Evolutionary conservation across 805 yeast genomes (phyloP).

Genomic region (Yamadazyma scolyti): DNA sequence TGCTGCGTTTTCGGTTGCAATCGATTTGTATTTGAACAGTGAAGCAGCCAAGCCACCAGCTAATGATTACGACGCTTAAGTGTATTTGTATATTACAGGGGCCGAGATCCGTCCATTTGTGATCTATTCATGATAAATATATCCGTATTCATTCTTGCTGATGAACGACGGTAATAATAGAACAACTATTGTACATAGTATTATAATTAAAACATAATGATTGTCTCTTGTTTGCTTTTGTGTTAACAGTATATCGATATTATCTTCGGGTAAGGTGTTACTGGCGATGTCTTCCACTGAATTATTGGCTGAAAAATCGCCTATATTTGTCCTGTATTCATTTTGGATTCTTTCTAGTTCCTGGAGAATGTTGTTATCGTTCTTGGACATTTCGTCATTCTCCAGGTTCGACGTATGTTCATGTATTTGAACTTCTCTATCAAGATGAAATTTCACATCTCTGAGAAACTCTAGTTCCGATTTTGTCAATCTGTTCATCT

Average conservation of each 20-base stretch:
- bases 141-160: slow-evolving; percentile 34
- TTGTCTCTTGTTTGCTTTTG: too few species aligned
- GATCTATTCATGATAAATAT: slow-evolving; percentile 31
- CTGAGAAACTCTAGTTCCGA: slow-evolving; percentile 6
- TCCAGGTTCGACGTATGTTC: too few species aligned
- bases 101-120: background rate
- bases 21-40: slow-evolving; percentile 81
- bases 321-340: too few species aligned
- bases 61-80: slow-evolving; percentile 71
- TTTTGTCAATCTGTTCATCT: slow-evolving; percentile 3
- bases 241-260: too few species aligned
- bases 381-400: too few species aligned
- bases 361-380: too few species aligned
- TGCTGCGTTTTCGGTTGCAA: slow-evolving; percentile 90
- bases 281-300: too few species aligned
- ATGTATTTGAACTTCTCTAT: too few species aligned
- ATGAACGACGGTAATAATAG: slow-evolving; percentile 6
- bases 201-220: slow-evolving; percentile 3
- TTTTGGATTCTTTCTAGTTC: too few species aligned
- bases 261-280: too few species aligned
- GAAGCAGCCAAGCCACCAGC: slow-evolving; percentile 81
- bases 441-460: slow-evolving; percentile 5
- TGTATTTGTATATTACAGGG: slow-evolving; percentile 1
- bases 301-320: too few species aligned
- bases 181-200: slow-evolving; percentile 11